These are phyloP conservation scores for Plasmodium malariae DNA, from an alignment of 169 alveolate genomes.

Conservation along the genomic window DNA sequence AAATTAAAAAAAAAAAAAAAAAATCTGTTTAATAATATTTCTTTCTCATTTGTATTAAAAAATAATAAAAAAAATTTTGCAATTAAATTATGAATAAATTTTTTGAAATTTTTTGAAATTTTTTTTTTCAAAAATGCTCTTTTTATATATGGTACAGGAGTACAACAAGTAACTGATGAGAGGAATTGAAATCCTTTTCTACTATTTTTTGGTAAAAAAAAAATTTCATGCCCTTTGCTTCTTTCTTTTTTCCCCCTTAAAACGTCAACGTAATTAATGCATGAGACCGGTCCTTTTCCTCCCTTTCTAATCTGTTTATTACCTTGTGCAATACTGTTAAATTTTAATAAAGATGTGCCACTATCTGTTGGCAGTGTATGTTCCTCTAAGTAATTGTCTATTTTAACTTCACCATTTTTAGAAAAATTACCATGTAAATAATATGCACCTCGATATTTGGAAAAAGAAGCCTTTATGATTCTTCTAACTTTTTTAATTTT, in stretches of 20 bases:
- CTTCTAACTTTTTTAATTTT: neutral
- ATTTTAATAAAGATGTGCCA: too few species aligned
- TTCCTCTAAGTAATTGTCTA: neutral
- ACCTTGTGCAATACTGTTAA: too few species aligned
- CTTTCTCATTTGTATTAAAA: neutral
- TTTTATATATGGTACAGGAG: too few species aligned
- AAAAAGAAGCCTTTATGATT: neutral
- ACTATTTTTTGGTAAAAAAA: too few species aligned
- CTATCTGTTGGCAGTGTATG: too few species aligned
- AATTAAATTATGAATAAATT: neutral
- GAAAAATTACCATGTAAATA: neutral
- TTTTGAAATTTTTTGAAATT: too few species aligned
- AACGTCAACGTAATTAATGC: neutral
- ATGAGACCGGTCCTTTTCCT: too few species aligned
- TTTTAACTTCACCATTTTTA: neutral
- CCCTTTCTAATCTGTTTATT: too few species aligned
- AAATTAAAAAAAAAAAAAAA: neutral
- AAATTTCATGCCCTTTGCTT: neutral
- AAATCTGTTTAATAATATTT: neutral
- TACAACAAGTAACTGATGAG: too few species aligned
- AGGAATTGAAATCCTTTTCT: too few species aligned
- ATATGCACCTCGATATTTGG: neutral
- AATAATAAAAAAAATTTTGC: neutral
- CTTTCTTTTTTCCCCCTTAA: neutral
- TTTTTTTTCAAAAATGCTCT: too few species aligned